These are phyloP conservation scores for Serendipita sp. DNA, from an alignment of 768 basidiomycete species.

Conservation along the genomic window DNA sequence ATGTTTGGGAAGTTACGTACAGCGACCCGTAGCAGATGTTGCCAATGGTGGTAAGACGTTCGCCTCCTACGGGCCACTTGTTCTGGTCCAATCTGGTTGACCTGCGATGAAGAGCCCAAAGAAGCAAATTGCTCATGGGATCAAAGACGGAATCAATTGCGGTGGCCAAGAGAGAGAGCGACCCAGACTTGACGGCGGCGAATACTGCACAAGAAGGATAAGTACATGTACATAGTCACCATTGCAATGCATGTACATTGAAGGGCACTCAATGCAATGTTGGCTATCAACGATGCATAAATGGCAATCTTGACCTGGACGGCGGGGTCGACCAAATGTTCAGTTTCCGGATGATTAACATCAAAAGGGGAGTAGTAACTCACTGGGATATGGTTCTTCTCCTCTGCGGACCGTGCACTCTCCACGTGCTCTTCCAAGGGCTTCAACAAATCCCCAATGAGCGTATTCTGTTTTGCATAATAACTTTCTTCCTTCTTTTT, in stretches of 20 bases:
- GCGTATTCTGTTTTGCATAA: slow-evolving; percentile 62
- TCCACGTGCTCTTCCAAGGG: slow-evolving; percentile 79
- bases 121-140: slow-evolving; percentile 65
- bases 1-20: not conserved
- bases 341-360: not conserved
- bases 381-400: slow-evolving; percentile 50
- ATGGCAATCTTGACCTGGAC: slow-evolving; percentile 74
- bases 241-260: slow-evolving; percentile 35
- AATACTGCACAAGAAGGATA: slow-evolving; percentile 43
- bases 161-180: slow-evolving; percentile 77
- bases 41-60: slow-evolving; percentile 78
- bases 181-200: slow-evolving; percentile 71
- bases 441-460: slow-evolving; percentile 77
- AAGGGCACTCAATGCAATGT: slow-evolving; percentile 52
- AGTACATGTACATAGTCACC: slow-evolving; percentile 9
- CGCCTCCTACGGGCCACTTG: slow-evolving; percentile 86
- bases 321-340: not conserved
- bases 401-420: slow-evolving; percentile 59
- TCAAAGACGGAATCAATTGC: slow-evolving; percentile 80
- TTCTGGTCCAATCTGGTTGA: slow-evolving; percentile 54
- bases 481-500: slow-evolving; percentile 49
- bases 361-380: slow-evolving; percentile 12
- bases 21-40: slow-evolving; percentile 67
- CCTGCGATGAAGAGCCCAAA: slow-evolving; percentile 65
- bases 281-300: slow-evolving; percentile 65